These are phyloP conservation scores for Zoysia japonica DNA, from an alignment of 176 grass and related monocot species.

Conservation along the genomic window DNA sequence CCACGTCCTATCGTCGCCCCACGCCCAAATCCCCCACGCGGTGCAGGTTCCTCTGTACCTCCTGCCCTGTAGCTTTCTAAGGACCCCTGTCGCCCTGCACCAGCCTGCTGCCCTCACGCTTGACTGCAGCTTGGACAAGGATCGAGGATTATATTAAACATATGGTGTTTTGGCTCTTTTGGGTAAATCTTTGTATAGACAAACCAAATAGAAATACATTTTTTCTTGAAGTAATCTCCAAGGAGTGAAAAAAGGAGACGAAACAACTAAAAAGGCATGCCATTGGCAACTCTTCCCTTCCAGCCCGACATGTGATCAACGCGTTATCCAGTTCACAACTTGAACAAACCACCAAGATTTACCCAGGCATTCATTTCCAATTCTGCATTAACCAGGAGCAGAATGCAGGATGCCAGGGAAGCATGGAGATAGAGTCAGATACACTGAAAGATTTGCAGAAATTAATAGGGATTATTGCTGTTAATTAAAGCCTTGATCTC, in stretches of 20 bases:
- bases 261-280: not conserved
- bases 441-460: not conserved
- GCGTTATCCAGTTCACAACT: slow-evolving; percentile 39
- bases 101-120: too few species aligned
- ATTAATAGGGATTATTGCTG: slow-evolving; percentile 18
- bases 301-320: not conserved
- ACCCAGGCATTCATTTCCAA: slow-evolving; percentile 32
- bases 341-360: not conserved
- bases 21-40: too few species aligned
- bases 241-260: not conserved
- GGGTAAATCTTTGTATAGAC: not conserved
- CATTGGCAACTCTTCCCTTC: not conserved
- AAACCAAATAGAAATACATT: not conserved
- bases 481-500: slow-evolving; percentile 35
- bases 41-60: too few species aligned
- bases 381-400: not conserved
- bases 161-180: too few species aligned
- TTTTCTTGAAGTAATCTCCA: not conserved
- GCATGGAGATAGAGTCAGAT: slow-evolving; percentile 21
- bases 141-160: too few species aligned
- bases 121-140: too few species aligned
- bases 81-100: too few species aligned
- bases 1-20: too few species aligned
- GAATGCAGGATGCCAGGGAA: not conserved
- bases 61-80: too few species aligned